These are phyloP conservation scores for Pseudogymnoascus sp. DNA, from an alignment of 2,329 filamentous ascomycete species.

Conservation along the genomic window DNA sequence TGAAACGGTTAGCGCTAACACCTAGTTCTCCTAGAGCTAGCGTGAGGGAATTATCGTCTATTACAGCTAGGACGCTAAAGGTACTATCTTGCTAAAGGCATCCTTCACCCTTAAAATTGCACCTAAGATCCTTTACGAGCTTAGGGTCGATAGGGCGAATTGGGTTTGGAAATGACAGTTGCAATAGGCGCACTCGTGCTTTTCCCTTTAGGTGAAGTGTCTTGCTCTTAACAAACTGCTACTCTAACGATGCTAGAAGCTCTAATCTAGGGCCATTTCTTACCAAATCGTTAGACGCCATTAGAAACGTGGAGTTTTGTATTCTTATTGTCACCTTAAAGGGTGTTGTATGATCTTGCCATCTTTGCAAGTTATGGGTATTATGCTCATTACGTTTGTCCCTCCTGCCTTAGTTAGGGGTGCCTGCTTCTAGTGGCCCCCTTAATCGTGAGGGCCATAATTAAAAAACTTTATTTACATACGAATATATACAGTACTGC, in stretches of 20 bases:
- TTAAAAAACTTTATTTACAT: neutral
- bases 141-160: neutral
- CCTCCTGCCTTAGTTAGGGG: neutral
- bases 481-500: neutral
- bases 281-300: neutral
- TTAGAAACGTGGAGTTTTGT: neutral
- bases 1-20: neutral
- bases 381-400: neutral
- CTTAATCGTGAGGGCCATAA: neutral
- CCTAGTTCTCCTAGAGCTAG: neutral
- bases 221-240: neutral
- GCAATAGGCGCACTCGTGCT: neutral
- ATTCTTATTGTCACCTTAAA: neutral
- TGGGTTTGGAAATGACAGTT: neutral
- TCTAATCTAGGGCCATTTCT: neutral
- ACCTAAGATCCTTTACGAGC: neutral
- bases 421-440: neutral
- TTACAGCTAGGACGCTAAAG: neutral
- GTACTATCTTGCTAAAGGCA: neutral
- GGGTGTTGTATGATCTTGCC: neutral
- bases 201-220: neutral
- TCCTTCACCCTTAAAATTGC: neutral
- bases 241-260: neutral
- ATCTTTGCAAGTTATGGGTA: neutral
- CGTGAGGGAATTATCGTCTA: neutral